Conservation (phyloP, 352 stramenopile genomes). For the Globisporangium ultimum region DNA sequence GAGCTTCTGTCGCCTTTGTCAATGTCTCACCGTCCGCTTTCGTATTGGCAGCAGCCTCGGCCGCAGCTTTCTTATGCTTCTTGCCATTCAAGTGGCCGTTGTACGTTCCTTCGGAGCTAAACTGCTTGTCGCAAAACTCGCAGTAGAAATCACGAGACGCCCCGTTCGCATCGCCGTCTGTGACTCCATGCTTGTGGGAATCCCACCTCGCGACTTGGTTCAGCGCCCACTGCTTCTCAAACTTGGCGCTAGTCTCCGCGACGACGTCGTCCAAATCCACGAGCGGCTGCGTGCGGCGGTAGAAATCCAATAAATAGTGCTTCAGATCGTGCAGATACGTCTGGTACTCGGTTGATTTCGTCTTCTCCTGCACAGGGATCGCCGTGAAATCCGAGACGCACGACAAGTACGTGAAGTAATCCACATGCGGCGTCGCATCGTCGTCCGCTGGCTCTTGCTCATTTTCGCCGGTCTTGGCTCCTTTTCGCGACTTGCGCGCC, state of each 20-base stretch:
- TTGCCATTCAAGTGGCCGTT: slow-evolving; percentile 74
- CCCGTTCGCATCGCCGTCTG: slow-evolving; percentile 1
- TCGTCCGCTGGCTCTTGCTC: slow-evolving; percentile 8
- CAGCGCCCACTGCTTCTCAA: slow-evolving; percentile 80
- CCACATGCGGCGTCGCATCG: slow-evolving; percentile 26
- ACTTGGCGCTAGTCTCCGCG: slow-evolving; percentile 74
- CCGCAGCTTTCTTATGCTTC: slow-evolving; percentile 68
- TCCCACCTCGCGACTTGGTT: slow-evolving; percentile 60
- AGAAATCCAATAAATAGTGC: slow-evolving; percentile 83
- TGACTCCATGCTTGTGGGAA: slow-evolving; percentile 5
- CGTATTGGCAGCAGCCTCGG: slow-evolving; percentile 6
- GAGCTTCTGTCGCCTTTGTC: slow-evolving; percentile 5
- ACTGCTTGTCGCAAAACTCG: slow-evolving; percentile 64
- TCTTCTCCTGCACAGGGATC: slow-evolving; percentile 60
- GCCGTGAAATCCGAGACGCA: slow-evolving; percentile 65
- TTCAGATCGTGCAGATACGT: slow-evolving; percentile 74
- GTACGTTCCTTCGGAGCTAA: slow-evolving; percentile 69
- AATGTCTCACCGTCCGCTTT: not conserved
- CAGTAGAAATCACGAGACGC: slow-evolving; percentile 41
- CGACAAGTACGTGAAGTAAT: slow-evolving; percentile 74
- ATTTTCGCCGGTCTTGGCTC: slow-evolving; percentile 14
- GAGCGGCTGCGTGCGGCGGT: slow-evolving; percentile 84
- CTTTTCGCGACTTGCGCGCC: slow-evolving; percentile 11
- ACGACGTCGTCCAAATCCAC: slow-evolving; percentile 86
- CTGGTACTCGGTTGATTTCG: slow-evolving; percentile 48